Conservation (phyloP, 257 asterid species). For the Salvia miltiorrhiza region DNA sequence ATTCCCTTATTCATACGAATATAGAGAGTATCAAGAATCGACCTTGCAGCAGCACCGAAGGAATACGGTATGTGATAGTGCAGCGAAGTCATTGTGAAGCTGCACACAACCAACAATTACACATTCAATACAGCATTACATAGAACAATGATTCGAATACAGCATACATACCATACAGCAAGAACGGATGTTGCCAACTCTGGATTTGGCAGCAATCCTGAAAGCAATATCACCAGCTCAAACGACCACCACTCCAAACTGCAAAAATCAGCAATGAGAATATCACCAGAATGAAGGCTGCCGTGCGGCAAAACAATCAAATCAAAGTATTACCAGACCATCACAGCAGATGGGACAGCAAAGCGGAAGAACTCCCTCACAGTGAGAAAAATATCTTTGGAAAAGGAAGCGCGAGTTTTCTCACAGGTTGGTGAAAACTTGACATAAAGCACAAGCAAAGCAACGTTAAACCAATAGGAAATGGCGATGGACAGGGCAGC, state of each 20-base stretch:
- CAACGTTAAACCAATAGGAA: conserved; percentile 40
- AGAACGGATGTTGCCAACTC: conserved; percentile 64
- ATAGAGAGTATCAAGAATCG: no score
- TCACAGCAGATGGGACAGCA: conserved; percentile 41
- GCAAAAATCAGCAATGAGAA: not conserved
- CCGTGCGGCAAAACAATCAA: no score
- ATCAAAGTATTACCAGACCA: conserved; percentile 49
- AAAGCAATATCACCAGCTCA: conserved; percentile 59
- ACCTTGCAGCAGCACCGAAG: conserved; percentile 67
- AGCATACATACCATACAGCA: conserved; percentile 59
- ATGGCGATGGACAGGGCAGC: conserved; percentile 40
- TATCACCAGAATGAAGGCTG: no score
- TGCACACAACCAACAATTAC: conserved; percentile 16
- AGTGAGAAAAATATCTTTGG: conserved; percentile 23
- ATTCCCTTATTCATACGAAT: no score
- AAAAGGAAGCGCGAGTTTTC: conserved; percentile 30
- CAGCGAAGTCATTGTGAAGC: conserved; percentile 37
- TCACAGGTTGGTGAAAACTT: conserved; percentile 28
- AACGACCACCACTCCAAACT: conserved; percentile 86
- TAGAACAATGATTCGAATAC: no score
- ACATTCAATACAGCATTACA: no score
- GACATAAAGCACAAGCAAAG: conserved; percentile 36
- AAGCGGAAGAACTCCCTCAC: conserved; percentile 29
- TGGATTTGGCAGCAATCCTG: conserved; percentile 77
- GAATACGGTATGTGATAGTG: conserved; percentile 52